Conservation (phyloP, 352 stramenopile genomes). For the Phytopythium boreale region DNA sequence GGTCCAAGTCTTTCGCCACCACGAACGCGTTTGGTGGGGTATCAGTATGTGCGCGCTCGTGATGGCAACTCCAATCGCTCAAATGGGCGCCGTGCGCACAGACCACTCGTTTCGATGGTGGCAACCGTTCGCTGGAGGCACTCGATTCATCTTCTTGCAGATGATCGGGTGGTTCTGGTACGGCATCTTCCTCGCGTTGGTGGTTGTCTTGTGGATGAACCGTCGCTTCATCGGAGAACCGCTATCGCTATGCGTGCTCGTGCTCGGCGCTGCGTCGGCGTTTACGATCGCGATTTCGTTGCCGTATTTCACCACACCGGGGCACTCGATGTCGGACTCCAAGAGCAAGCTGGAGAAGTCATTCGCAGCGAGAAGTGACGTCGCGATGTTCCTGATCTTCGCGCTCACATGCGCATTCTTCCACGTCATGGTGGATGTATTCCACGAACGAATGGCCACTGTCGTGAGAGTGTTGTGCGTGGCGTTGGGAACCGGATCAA, state of each 20-base stretch:
- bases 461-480: constrained; percentile 14
- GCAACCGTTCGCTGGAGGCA: constrained; percentile 54
- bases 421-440: constrained; percentile 35
- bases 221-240: constrained; percentile 21
- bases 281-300: constrained; percentile 32
- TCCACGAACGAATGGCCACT: constrained; percentile 19
- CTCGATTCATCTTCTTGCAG: constrained; percentile 59
- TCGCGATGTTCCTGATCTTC: constrained; percentile 39
- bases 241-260: constrained; percentile 21
- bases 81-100: constrained; percentile 35
- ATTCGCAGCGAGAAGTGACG: constrained; percentile 19
- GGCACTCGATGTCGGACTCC: background rate
- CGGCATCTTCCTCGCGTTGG: constrained; percentile 34
- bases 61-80: constrained; percentile 32
- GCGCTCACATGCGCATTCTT: constrained; percentile 32
- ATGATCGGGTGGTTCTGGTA: constrained; percentile 63
- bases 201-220: constrained; percentile 44
- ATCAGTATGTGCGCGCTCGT: constrained; percentile 30
- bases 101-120: constrained; percentile 31
- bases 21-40: constrained; percentile 40
- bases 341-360: background rate
- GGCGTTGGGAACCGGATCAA: constrained; percentile 24
- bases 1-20: constrained; percentile 12
- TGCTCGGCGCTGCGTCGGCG: constrained; percentile 29
- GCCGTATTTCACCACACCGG: constrained; percentile 24